These are phyloP conservation scores for Marasmius tenuissimus DNA, from an alignment of 1,284 basidiomycete genomes.

Conservation along the genomic window DNA sequence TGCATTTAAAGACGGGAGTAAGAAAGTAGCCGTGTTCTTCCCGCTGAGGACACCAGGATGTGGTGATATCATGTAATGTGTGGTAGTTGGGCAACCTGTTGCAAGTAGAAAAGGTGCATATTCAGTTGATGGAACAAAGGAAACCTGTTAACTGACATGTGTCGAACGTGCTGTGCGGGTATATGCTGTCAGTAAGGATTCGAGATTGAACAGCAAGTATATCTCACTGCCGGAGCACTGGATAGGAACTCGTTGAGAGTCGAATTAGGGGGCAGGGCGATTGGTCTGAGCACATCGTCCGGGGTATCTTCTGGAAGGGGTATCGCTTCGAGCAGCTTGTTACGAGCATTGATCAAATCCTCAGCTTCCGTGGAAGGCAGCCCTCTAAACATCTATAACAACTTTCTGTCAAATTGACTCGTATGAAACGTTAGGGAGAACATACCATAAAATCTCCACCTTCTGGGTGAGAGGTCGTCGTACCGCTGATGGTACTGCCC, in stretches of 20 bases:
- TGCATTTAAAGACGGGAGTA: conserved; percentile 70
- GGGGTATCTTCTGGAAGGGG: conserved; percentile 64
- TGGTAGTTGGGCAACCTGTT: conserved; percentile 62
- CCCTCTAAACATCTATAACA: conserved; percentile 12
- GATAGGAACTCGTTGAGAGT: conserved; percentile 69
- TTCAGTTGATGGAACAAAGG: not conserved
- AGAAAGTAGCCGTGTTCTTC: conserved; percentile 80
- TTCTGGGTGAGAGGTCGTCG: conserved; percentile 6
- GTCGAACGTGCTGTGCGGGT: conserved; percentile 38
- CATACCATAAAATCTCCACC: conserved; percentile 5
- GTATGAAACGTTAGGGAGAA: conserved; percentile 12
- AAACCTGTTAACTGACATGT: conserved; percentile 51
- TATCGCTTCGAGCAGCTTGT: conserved; percentile 53
- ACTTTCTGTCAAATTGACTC: not conserved
- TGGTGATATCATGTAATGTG: conserved; percentile 63
- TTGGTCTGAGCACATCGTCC: conserved; percentile 62
- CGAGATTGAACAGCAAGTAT: no score
- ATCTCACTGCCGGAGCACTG: conserved; percentile 56
- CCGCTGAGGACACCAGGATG: conserved; percentile 73
- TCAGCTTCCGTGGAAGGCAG: conserved; percentile 39
- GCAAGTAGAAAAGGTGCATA: conserved; percentile 5
- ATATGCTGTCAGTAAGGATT: conserved; percentile 4
- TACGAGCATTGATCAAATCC: conserved; percentile 51
- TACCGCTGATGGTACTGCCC: conserved; percentile 3
- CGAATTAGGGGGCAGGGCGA: conserved; percentile 59